Evolutionary conservation across 2,329 filamentous ascomycete species (phyloP), one percentile per base, ranked within the genome.

Genomic region (Elsinoe fawcettii): DNA sequence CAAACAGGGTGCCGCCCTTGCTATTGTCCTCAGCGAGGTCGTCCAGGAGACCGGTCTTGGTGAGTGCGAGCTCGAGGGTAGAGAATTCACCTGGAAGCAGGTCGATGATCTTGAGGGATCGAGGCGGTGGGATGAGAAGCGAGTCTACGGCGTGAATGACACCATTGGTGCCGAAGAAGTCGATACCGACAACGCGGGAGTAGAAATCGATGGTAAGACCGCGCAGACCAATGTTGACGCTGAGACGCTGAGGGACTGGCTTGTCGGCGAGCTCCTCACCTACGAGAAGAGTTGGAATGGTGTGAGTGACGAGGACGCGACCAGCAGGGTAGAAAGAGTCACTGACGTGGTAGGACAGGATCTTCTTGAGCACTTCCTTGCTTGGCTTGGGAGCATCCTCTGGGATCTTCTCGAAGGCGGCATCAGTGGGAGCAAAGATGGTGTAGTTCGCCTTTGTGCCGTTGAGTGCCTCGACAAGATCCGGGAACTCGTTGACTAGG

Each of bases 161-260:
- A 41, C 91, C 90, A 67, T 95, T 95, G 60, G 81, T 85, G 39
- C 83, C 86, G 67, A 80, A 78, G 63, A 93, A 81, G 70, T 96
- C 82, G 55, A 82, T 75, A 2, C 79, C 82, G 3, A 90, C 73
- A 32, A 95, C 74, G 62, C 81, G 84, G 72, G 80, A 83, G 71
- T 87, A 87, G 66, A 89, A 88, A 74, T 96, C 95, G 64, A 96
- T 69, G 9, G 78, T 80, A 1, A 91, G 73, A 11, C 87, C 87
- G 6, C 80, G 71, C 22, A 81, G 67, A 1, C 82, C 77, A 25
- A 88, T 73, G 51, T 85, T 82, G 11, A 86, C 80, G 5, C 86
- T 80, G 14, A 96, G 76, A 34, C 90, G 83, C 73, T 96, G 90
- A 32, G 71, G 66, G 37, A 74, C 68, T 1, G 83, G 77, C 56